Evolutionary conservation across 495 filamentous ascomycete genomes (phyloP), one percentile per base, ranked within the genome.

Genomic region (Penicillium pulvis): DNA sequence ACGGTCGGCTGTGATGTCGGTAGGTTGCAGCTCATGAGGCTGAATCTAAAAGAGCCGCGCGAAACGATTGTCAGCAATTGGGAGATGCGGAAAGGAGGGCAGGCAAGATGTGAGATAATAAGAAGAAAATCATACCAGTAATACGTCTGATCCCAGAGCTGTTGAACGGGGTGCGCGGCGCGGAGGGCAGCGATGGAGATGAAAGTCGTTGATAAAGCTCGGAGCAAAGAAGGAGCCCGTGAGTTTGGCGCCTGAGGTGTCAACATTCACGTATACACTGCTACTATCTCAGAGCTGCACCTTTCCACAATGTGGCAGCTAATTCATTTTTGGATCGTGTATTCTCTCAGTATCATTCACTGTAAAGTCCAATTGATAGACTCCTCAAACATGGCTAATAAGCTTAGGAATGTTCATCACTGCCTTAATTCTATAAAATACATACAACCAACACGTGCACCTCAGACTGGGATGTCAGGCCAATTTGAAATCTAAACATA

Each of bases 11-110:
- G 60, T 44, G 60, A 65, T 61, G 53, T 53, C 53, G 64, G 62
- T 57, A 72, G 67, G 61, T 80, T 76, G 60, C 56, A 64, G 64
- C 65, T 76, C 68, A 85, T 77, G 55, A 55, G 63, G 64, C 61
- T 55, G 66, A 68, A 54, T 62, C 71, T 75, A 55, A 36, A 51
- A 31, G 36, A 57, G 36, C 23, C 28, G 26, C 33, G 23, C 24
- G 50, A 50, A 46, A 33, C 14, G 31, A 35, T 49, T 46, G 54
- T 61, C 30, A 63, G 63, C 39, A 42, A 67, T 64, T 65, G 56
- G 42, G 26, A 45, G 41, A 17, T 24, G 50, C 20, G 26, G 23
- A 19, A 36, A 55, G 43, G 39, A 43, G 30, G 6, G 19, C 23
- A 43, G 17, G 20, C 9, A 11, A 12, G 33, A 36, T 36, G 16